Evolutionary conservation across 2,329 filamentous ascomycete genomes (phyloP).

Genomic region (Lasiodiplodia citricola): DNA sequence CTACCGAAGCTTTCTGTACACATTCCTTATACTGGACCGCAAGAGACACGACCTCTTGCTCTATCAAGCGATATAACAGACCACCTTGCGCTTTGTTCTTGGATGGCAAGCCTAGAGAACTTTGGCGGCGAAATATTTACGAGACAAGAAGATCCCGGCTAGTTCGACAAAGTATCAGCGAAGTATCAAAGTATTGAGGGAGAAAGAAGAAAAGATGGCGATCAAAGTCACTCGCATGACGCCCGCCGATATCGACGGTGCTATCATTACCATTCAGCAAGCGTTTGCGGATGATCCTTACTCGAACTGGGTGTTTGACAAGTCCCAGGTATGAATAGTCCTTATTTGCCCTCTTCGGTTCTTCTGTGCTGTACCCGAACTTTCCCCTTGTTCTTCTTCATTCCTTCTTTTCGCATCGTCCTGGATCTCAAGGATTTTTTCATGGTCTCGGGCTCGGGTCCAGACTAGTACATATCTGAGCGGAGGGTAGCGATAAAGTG

Average conservation of each 20-base stretch:
- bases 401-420: too few species aligned
- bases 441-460: too few species aligned
- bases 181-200: neutral
- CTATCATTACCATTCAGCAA: slow-evolving; percentile 68
- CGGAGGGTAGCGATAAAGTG: neutral
- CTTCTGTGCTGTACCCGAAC: too few species aligned
- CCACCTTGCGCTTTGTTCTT: neutral
- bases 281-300: slow-evolving; percentile 72
- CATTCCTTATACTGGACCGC: neutral
- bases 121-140: neutral
- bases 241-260: slow-evolving; percentile 65
- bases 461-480: neutral
- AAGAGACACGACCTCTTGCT: neutral
- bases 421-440: too few species aligned
- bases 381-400: too few species aligned
- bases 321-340: slow-evolving; percentile 54
- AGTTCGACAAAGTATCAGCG: neutral
- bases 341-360: neutral
- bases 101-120: neutral
- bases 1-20: neutral
- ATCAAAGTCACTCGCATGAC: slow-evolving; percentile 63
- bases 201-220: slow-evolving; percentile 36
- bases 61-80: neutral
- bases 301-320: slow-evolving; percentile 68
- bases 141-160: slow-evolving; percentile 5